Evolutionary conservation across 2,329 filamentous ascomycete genomes (phyloP).

Genomic region (Verticillium isaacii): DNA sequence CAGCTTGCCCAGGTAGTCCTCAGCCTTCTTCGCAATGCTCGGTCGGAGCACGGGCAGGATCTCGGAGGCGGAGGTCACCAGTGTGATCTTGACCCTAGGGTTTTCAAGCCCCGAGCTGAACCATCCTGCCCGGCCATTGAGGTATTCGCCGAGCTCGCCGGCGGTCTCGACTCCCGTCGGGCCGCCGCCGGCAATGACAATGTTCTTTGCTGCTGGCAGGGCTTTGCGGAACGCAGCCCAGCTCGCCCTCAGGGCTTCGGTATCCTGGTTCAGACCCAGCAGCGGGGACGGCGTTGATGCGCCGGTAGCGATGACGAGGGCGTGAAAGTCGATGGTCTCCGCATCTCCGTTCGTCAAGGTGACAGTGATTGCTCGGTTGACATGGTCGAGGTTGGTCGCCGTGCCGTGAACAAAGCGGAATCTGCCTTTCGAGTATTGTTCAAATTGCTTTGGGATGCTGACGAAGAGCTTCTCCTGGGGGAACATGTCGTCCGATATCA

Average conservation of each 20-base stretch:
- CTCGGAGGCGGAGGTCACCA: conserved; percentile 31
- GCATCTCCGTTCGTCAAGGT: conserved; percentile 2
- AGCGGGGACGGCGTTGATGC: conserved; percentile 39
- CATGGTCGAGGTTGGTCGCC: conserved; percentile 28
- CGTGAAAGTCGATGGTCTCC: conserved; percentile 24
- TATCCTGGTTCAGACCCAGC: conserved; percentile 30
- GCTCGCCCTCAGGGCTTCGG: conserved; percentile 21
- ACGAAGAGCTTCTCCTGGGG: conserved; percentile 39
- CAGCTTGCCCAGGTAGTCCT: conserved; percentile 33
- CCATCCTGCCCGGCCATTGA: conserved; percentile 40
- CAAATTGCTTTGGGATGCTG: conserved; percentile 29
- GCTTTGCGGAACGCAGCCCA: conserved; percentile 34
- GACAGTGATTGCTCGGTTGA: conserved; percentile 25
- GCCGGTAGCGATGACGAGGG: conserved; percentile 45
- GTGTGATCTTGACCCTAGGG: conserved; percentile 36
- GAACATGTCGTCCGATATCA: conserved; percentile 40
- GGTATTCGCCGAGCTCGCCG: conserved; percentile 44
- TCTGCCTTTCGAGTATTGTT: conserved; percentile 26
- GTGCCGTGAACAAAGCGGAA: conserved; percentile 39
- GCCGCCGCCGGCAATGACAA: conserved; percentile 46
- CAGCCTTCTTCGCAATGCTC: conserved; percentile 32
- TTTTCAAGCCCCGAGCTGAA: conserved; percentile 22
- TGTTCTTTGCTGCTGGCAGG: conserved; percentile 31
- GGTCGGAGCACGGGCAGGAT: conserved; percentile 36
- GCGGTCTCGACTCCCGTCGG: conserved; percentile 45